Evolutionary conservation across 2,329 filamentous ascomycete species (phyloP).

Genomic region (Apiospora rasikravindrae): DNA sequence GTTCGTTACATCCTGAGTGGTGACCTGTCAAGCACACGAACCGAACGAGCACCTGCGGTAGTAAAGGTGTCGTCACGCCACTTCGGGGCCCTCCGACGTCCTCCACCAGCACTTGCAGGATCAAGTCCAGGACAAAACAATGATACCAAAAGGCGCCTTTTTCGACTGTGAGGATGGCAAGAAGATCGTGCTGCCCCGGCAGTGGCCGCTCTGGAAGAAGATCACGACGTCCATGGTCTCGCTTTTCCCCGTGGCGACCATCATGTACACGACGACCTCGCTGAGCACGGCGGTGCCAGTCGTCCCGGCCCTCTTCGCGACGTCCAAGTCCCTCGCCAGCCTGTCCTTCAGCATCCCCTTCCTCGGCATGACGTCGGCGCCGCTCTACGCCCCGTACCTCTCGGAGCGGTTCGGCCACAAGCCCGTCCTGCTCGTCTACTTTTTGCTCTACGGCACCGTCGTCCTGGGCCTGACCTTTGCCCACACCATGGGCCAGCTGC

Average conservation of each 20-base stretch:
- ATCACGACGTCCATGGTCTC: background rate
- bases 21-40: background rate
- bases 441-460: constrained; percentile 44
- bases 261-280: constrained; percentile 20
- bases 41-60: background rate
- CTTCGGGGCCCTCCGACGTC: background rate
- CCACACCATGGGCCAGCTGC: constrained; percentile 40
- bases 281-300: constrained; percentile 14
- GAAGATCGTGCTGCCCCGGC: background rate
- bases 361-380: constrained; percentile 22
- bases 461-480: constrained; percentile 41
- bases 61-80: background rate
- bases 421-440: constrained; percentile 43
- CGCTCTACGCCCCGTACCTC: constrained; percentile 18
- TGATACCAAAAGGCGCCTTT: background rate
- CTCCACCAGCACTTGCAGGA: background rate
- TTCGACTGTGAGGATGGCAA: background rate
- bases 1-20: background rate
- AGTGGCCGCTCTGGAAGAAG: background rate
- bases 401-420: constrained; percentile 45
- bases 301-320: background rate
- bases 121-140: background rate
- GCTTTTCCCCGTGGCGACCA: background rate
- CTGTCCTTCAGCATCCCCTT: constrained; percentile 22
- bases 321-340: constrained; percentile 15